Evolutionary conservation across 176 grass and related monocot genomes (phyloP).

Genomic region (Panicum miliaceum): DNA sequence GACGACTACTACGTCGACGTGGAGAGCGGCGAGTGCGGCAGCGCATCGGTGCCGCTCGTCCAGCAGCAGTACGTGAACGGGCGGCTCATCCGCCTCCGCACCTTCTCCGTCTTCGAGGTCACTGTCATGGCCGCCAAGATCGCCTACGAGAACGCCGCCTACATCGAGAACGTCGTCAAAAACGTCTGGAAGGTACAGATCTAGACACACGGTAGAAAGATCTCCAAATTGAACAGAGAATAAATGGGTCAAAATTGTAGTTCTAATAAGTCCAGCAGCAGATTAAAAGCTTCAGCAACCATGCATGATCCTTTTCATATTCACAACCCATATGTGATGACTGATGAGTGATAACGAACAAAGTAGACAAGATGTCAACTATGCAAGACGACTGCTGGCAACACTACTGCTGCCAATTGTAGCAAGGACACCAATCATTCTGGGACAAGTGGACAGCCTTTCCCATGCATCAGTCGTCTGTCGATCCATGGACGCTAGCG

Average conservation of each 20-base stretch:
- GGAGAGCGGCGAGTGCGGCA: conserved; percentile 27
- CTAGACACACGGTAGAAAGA: neutral
- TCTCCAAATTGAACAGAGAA: neutral
- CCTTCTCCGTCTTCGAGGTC: conserved; percentile 35
- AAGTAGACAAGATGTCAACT: neutral
- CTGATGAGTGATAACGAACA: too few relatives aligned
- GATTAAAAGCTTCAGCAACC: neutral
- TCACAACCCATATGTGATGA: neutral
- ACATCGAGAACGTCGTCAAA: conserved; percentile 60
- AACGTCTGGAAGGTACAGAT: conserved; percentile 71
- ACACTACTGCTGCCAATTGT: neutral
- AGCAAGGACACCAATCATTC: conserved; percentile 19
- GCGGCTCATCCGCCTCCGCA: neutral
- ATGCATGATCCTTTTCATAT: neutral
- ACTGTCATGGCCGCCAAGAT: conserved; percentile 54
- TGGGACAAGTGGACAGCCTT: conserved; percentile 26
- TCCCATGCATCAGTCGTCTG: neutral
- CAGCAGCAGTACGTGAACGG: neutral
- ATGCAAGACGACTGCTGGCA: neutral
- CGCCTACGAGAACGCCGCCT: conserved; percentile 62
- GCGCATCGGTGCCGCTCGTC: conserved; percentile 17
- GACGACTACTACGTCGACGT: conserved; percentile 12
- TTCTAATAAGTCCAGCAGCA: neutral
- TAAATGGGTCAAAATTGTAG: neutral
- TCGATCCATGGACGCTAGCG: neutral